These are phyloP conservation scores for Colletotrichum neosansevieriae DNA, from an alignment of 2,329 filamentous ascomycete species.

Conservation along the genomic window DNA sequence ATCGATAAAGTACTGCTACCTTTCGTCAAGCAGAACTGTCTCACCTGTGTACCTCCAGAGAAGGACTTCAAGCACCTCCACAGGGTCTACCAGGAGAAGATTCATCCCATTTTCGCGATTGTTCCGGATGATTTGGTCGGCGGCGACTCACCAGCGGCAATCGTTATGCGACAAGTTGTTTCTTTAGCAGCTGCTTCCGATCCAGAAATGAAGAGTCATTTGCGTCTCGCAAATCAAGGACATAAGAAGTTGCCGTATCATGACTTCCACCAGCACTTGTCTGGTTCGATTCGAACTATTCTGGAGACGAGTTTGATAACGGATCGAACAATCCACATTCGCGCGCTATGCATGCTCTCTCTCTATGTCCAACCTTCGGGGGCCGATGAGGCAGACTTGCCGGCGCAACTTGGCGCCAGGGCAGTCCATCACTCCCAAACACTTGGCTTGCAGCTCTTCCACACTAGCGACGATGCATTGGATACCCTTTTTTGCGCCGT, in stretches of 20 bases:
- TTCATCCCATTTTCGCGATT: conserved; percentile 67
- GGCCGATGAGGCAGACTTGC: conserved; percentile 66
- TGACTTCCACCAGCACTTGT: conserved; percentile 62
- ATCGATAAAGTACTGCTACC: conserved; percentile 56
- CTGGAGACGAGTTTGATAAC: conserved; percentile 66
- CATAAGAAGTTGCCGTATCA: conserved; percentile 55
- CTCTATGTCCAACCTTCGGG: conserved; percentile 69
- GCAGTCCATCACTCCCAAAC: conserved; percentile 70
- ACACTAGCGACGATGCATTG: conserved; percentile 52
- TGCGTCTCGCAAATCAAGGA: conserved; percentile 57
- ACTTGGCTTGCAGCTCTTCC: conserved; percentile 65
- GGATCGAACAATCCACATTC: conserved; percentile 67
- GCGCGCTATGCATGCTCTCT: conserved; percentile 65
- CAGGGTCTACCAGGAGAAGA: conserved; percentile 61
- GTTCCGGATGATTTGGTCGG: conserved; percentile 54
- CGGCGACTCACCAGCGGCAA: conserved; percentile 50
- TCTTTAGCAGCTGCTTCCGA: conserved; percentile 67
- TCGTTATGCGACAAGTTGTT: conserved; percentile 65
- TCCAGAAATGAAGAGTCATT: conserved; percentile 56
- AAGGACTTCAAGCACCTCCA: conserved; percentile 60
- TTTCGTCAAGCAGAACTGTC: conserved; percentile 59
- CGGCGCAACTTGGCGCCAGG: conserved; percentile 64
- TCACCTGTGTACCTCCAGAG: conserved; percentile 61
- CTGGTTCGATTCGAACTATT: conserved; percentile 61
- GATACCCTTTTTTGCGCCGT: conserved; percentile 68